Base-by-base conservation (phyloP, 75 land plant genomes). In the Cryptomeria japonica region DNA sequence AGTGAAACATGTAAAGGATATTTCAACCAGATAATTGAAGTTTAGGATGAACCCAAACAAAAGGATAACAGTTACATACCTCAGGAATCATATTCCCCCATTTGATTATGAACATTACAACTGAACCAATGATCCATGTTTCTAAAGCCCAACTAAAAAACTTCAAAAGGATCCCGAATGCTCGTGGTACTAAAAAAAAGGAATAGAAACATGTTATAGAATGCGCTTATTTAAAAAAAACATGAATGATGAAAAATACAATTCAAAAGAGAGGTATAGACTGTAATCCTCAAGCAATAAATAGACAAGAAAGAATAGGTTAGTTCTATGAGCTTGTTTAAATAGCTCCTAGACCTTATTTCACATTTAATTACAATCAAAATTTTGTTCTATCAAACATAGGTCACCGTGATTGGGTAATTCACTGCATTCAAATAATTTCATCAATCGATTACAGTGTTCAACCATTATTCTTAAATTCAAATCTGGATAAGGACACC, bases 131-230 rank as follows among this genome's bases (percentile, higher is more conserved):
- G 34, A 97, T 87, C 49, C 88, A 56, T 1, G 88, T 88, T 88
- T 97, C 99, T 87, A 97, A 53, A 61, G 92, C 75, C 99, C 96
- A 94, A n/a, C 80, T 92, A 82, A 94, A 95, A 28, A 93, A 68
- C 91, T 91, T 93, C 41, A 97, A 91, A n/a, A 94, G 51, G 53
- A 94, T 55, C 16, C 98, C 99, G 37, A 94, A 91, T 87, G 94
- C 91, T 1, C 94, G 95, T 38, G 97, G 97, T 89, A 95, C 97
- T 96, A 83, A 14, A 75, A 31, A n/a, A 7, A 51, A 44, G 25
- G 16, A 75, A 75, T 12, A 34, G 3, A 2, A 32, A 14, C 37
- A 73, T 34, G 38, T 73, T 34, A 32, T 73, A 73, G 37, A 8
- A 75, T 34, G 5, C 77, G 2, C 5, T 32, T 75, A 75, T 25